These are phyloP conservation scores for Fusarium kyushuense DNA, from an alignment of 2,329 filamentous ascomycete species.

Conservation along the genomic window DNA sequence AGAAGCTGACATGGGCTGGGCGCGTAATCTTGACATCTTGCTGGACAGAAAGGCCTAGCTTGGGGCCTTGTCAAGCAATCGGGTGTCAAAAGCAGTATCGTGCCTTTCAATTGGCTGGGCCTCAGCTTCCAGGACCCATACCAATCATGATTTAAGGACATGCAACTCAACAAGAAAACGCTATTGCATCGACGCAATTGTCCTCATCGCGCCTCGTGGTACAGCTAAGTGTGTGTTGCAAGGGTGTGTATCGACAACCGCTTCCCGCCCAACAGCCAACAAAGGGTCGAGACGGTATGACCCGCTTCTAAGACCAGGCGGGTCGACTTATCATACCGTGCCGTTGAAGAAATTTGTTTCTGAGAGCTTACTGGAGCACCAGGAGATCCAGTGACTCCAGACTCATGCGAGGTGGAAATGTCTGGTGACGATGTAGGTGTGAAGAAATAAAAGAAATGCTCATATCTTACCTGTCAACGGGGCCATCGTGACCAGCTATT, in stretches of 20 bases:
- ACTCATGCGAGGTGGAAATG: slow-evolving; percentile 59
- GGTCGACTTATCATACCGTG: slow-evolving; percentile 36
- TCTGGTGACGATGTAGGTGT: slow-evolving; percentile 33
- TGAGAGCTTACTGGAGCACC: slow-evolving; percentile 55
- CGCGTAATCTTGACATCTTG: slow-evolving; percentile 65
- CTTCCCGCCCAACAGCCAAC: slow-evolving; percentile 14
- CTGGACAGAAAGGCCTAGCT: slow-evolving; percentile 59
- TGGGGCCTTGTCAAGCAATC: slow-evolving; percentile 61
- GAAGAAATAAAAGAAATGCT: slow-evolving; percentile 43
- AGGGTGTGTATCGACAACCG: slow-evolving; percentile 28
- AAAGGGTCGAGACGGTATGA: slow-evolving; percentile 30
- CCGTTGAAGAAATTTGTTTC: slow-evolving; percentile 35
- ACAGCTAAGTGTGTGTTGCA: slow-evolving; percentile 20
- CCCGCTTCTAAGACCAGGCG: slow-evolving; percentile 36
- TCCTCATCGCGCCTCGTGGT: slow-evolving; percentile 3
- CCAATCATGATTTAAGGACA: slow-evolving; percentile 36
- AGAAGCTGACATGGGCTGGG: slow-evolving; percentile 54
- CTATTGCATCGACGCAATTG: slow-evolving; percentile 7
- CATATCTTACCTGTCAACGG: slow-evolving; percentile 87
- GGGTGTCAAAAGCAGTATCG: slow-evolving; percentile 55
- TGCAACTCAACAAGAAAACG: slow-evolving; percentile 15
- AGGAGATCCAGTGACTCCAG: slow-evolving; percentile 60
- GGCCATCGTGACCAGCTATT: slow-evolving; percentile 79
- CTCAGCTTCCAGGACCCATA: slow-evolving; percentile 32
- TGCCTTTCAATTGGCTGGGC: slow-evolving; percentile 57